A percentile compares a stretch with the other conserved stretches of the same genome.
phyloP scores from a whole-genome alignment of 148 eudicot genomes.

The Fagopyrum esculentum region DNA sequence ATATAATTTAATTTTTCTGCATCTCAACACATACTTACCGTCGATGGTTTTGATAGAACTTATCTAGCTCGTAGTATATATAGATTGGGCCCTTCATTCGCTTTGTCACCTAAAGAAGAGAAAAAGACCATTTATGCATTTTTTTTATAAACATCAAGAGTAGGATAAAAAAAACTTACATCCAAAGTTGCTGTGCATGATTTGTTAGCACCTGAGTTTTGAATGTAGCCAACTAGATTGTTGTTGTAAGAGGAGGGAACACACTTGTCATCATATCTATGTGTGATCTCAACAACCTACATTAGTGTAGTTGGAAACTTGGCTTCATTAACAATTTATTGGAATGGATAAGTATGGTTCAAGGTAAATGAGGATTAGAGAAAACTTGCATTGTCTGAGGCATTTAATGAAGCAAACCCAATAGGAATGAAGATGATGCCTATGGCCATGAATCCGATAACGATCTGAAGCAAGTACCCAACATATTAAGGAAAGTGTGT shows the following conservation, averaged over 20 bases:
- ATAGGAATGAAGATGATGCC: conserved; percentile 70
- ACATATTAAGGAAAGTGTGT: background rate
- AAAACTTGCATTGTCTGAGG: conserved; percentile 52
- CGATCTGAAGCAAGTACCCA: conserved; percentile 31
- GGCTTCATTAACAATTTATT: background rate
- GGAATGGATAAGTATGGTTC: background rate
- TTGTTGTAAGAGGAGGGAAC: conserved; percentile 27
- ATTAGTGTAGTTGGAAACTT: background rate
- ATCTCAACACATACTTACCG: conserved; percentile 27
- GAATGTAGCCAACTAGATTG: conserved; percentile 39
- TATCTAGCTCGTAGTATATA: conserved; percentile 57
- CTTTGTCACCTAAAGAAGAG: conserved; percentile 51
- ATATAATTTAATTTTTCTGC: background rate
- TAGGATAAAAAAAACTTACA: conserved; percentile 30
- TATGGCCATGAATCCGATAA: conserved; percentile 38
- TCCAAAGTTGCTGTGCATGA: conserved; percentile 51
- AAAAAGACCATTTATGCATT: background rate
- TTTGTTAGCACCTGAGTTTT: conserved; percentile 44
- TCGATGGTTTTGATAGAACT: conserved; percentile 23
- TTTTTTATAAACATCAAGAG: background rate
- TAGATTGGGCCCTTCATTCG: conserved; percentile 66
- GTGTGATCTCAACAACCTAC: conserved; percentile 73
- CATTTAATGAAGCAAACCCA: conserved; percentile 57
- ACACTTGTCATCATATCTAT: conserved; percentile 63
- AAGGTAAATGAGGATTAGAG: background rate